phyloP scores from a whole-genome alignment of 805 yeast genomes.

The Torulaspora gathmanii region DNA sequence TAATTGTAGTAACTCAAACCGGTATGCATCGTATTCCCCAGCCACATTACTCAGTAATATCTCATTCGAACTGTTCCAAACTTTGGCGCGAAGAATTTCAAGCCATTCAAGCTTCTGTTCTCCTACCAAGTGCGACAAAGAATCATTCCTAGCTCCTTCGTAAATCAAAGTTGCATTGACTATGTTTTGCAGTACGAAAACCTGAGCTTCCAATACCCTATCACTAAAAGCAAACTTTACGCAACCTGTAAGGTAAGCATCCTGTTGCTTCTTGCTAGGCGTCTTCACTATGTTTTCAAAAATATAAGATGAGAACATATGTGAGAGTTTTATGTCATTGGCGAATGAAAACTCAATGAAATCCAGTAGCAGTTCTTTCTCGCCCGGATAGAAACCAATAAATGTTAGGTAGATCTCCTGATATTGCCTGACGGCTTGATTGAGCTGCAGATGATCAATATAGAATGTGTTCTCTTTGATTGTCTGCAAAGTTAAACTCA shows the following conservation, averaged over 20 bases:
- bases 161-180: constrained; percentile 61
- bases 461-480: constrained; percentile 28
- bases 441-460: constrained; percentile 58
- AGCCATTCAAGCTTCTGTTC: constrained; percentile 55
- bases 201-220: constrained; percentile 48
- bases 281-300: constrained; percentile 52
- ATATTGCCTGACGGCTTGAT: constrained; percentile 60
- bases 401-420: constrained; percentile 46
- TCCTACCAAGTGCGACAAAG: constrained; percentile 37
- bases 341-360: constrained; percentile 37
- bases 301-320: constrained; percentile 52
- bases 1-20: constrained; percentile 74
- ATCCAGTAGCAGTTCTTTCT: constrained; percentile 39
- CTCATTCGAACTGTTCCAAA: constrained; percentile 68
- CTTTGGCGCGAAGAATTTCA: constrained; percentile 49
- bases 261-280: constrained; percentile 44
- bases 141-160: constrained; percentile 51
- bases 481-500: constrained; percentile 24
- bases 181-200: constrained; percentile 56
- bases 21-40: constrained; percentile 66
- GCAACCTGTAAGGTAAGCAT: constrained; percentile 47
- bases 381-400: constrained; percentile 35
- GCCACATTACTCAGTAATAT: constrained; percentile 45
- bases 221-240: constrained; percentile 47
- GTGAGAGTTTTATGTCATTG: constrained; percentile 27